Evolutionary conservation across 2,329 filamentous ascomycete species (phyloP), one percentile per base, ranked within the genome.

Genomic region (Verticillium dahliae): DNA sequence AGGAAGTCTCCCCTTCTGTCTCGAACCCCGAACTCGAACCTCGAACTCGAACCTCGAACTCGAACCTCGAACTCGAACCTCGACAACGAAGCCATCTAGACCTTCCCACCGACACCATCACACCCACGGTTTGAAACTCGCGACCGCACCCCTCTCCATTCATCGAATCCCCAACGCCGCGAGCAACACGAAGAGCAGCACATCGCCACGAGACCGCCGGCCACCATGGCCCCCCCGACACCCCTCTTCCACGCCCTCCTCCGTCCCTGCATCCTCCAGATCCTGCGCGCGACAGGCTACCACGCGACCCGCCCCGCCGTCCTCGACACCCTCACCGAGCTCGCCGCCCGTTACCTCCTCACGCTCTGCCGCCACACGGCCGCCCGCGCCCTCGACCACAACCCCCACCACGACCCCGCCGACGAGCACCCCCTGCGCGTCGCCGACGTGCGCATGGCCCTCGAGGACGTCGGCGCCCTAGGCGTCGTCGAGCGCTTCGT

Each of bases 231-330:
- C 64, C 76, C 70, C 37, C 79, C 78, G 3, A 74, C 77, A 10
- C 74, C 79, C n/a, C 74, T 84, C 61, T 84, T 80, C 77, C 89
- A 91, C 75, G 89, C 90, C 63, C 88, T 97, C 65, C 83, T 98
- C 62, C 91, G 92, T 52, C 94, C 94, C 1, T 88, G 89, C 57
- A 86, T 97, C 63, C 86, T 98, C 62, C 92, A 97, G 76, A 94
- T 96, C 69, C 86, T 98, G 59, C 92, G 94, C 71, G 91, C 93
- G 35, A 89, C 92, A 31, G 94, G 94, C 72, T 98, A 96, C 78
- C 91, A 96, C 73, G 83, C 89, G 52, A 90, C 92, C 58, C 87
- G 87, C 60, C 88, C 91, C 1, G 89, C 89, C 3, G 92, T 96
- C 6, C 81, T 97, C 62, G 93, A 98, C 76, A 88, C 90, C 10